Base-by-base conservation (phyloP, 2,329 filamentous ascomycete species). In the Rhexocercosporidium sp. region DNA sequence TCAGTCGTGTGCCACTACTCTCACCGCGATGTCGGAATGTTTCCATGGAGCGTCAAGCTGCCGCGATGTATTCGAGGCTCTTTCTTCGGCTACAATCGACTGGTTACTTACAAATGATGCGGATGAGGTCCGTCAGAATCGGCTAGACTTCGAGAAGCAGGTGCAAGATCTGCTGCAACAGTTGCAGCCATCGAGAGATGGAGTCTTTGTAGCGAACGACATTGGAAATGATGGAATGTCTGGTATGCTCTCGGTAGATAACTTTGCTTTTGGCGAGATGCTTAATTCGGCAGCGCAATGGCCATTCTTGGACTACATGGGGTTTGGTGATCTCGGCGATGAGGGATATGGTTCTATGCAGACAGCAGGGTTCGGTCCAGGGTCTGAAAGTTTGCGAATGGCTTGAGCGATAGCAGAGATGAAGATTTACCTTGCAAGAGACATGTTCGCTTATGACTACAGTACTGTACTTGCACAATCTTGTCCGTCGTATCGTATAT, bases 11-110 rank as follows among this genome's bases (percentile, higher is more conserved):
- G 73, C 73, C 18, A 74, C 73, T 29, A 76, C 73, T 2, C 73
- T 78, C n/a, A 73, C 75, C 5, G 77, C 76, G 37, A 68, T 79
- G 63, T 73, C 76, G 14, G 75, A 78, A 62, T 73, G 59, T n/a
- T 78, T 78, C 62, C 66, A 65, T 11, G 76, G 75, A n/a, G 77
- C 76, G n/a, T 66, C 69, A 46, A 75, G 75, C 14, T 79, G 77
- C 60, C 69, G 75, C 25, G 69, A 77, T 62, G 70, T 69, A 1
- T 77, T 77, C 63, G 75, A 78, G 47, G 71, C 62, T 3, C 72
- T 78, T 16, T 77, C 76, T 11, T 70, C 73, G 4, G 72, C 72
- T 16, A 78, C 75, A 8, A 66, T 78, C 47, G 70, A 75, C 39
- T 76, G 69, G 71, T 67, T 72, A 9, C 72, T 71, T 14, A 60